These are phyloP conservation scores for Gardenia jasminoides DNA, from an alignment of 257 asterid species.

Conservation along the genomic window DNA sequence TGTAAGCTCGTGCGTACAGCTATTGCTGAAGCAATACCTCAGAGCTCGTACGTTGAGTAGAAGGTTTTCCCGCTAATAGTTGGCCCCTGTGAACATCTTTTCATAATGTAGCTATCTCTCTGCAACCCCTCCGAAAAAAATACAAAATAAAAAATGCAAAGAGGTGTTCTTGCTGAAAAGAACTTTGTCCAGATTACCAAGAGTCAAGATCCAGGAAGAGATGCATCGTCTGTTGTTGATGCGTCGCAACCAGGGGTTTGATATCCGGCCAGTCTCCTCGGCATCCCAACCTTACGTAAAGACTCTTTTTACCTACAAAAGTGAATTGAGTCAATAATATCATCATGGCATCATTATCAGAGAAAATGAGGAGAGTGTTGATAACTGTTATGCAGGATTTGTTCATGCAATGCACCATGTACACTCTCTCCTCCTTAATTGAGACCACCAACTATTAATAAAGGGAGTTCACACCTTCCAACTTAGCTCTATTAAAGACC, in stretches of 20 bases:
- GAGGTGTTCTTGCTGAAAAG: not conserved
- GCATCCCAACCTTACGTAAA: conserved; percentile 82
- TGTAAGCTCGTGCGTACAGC: no score
- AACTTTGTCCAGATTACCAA: not conserved
- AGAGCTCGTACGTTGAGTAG: no score
- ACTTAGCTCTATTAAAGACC: no score
- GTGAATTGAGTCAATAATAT: not conserved
- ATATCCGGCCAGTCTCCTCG: conserved; percentile 98
- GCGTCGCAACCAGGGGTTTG: conserved; percentile 85
- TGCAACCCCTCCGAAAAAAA: not conserved
- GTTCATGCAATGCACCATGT: no score
- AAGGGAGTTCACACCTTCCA: no score
- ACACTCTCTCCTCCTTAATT: no score
- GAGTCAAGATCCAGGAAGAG: conserved; percentile 19
- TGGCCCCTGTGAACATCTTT: no score
- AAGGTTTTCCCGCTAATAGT: no score
- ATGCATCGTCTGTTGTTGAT: conserved; percentile 26
- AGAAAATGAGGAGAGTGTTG: not conserved
- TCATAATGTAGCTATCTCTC: not conserved
- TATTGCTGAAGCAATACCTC: not conserved
- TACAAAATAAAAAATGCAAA: no score
- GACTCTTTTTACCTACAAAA: conserved; percentile 64
- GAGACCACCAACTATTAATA: no score
- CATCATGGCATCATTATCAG: not conserved
- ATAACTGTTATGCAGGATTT: no score